phyloP scores from a whole-genome alignment of 306 rosid genomes.

The Cicer arietinum region DNA sequence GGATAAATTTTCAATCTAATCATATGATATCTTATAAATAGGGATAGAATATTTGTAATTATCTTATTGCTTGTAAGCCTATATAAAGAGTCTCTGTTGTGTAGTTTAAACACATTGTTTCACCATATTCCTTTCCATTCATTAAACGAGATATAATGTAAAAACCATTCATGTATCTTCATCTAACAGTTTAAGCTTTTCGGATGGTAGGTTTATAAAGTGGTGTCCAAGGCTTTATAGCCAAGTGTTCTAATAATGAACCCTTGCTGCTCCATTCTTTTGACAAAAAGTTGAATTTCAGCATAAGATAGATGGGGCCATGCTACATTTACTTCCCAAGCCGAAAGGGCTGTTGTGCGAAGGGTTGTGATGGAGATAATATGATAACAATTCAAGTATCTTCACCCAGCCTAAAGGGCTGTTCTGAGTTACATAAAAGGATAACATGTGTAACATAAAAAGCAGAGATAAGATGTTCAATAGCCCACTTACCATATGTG shows the following conservation, averaged over 20 bases:
- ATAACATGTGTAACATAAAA: conserved; percentile 16
- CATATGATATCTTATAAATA: too few relatives aligned
- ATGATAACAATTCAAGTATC: conserved; percentile 5
- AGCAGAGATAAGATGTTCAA: conserved; percentile 34
- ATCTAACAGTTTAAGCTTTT: conserved; percentile 12
- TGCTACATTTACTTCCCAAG: background rate
- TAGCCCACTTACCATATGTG: conserved; percentile 8
- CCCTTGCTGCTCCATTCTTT: conserved; percentile 16
- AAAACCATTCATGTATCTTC: conserved; percentile 11
- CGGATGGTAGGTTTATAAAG: background rate
- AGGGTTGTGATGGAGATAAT: background rate
- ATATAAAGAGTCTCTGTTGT: too few relatives aligned
- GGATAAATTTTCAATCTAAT: too few relatives aligned
- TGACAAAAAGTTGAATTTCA: background rate
- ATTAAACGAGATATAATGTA: conserved; percentile 1
- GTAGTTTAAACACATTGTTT: too few relatives aligned
- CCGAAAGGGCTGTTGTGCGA: background rate
- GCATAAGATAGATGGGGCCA: background rate
- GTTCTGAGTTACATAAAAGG: background rate
- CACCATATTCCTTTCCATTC: background rate
- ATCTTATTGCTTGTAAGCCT: too few relatives aligned
- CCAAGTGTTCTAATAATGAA: background rate
- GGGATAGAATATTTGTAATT: too few relatives aligned
- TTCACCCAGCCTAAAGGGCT: background rate
- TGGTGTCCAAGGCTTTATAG: background rate